Percentiles rank a stretch among this genome's conserved stretches.
These are phyloP conservation scores for Aspergillus arachidicola DNA, from an alignment of 2,329 filamentous ascomycete genomes.

Conservation along the genomic window DNA sequence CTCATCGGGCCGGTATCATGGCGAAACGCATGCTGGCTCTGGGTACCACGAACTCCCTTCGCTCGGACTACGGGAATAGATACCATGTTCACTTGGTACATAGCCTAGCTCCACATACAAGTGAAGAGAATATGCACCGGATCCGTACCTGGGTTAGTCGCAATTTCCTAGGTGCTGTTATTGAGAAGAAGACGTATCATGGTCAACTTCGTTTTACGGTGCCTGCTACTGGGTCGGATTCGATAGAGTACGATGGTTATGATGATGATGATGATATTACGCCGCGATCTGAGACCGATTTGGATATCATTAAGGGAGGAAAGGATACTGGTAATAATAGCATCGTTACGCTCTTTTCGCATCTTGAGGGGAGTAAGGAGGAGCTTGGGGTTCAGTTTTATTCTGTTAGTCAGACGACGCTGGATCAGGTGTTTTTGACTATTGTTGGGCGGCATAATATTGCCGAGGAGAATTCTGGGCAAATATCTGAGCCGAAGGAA, in stretches of 20 bases:
- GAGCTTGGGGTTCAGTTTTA: slow-evolving; percentile 79
- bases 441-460: slow-evolving; percentile 82
- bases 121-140: slow-evolving; percentile 65
- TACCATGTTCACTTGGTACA: slow-evolving; percentile 83
- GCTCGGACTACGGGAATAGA: slow-evolving; percentile 74
- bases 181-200: slow-evolving; percentile 77
- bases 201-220: slow-evolving; percentile 87
- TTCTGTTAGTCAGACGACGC: slow-evolving; percentile 79
- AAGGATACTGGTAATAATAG: slow-evolving; percentile 1
- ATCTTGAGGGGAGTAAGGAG: slow-evolving; percentile 71
- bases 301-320: background rate
- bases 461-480: slow-evolving; percentile 62
- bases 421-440: slow-evolving; percentile 87
- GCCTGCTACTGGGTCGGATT: slow-evolving; percentile 42
- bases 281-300: background rate
- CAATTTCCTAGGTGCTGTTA: slow-evolving; percentile 64
- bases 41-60: slow-evolving; percentile 72
- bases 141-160: slow-evolving; percentile 67
- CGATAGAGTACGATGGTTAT: background rate
- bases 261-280: slow-evolving; percentile 2
- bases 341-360: slow-evolving; percentile 65
- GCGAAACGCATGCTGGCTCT: slow-evolving; percentile 82
- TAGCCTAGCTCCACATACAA: slow-evolving; percentile 72
- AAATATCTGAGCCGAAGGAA: background rate
- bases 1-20: slow-evolving; percentile 81